These are phyloP conservation scores for Candida gigantensis DNA, from an alignment of 1,139 yeast genomes.

Conservation along the genomic window DNA sequence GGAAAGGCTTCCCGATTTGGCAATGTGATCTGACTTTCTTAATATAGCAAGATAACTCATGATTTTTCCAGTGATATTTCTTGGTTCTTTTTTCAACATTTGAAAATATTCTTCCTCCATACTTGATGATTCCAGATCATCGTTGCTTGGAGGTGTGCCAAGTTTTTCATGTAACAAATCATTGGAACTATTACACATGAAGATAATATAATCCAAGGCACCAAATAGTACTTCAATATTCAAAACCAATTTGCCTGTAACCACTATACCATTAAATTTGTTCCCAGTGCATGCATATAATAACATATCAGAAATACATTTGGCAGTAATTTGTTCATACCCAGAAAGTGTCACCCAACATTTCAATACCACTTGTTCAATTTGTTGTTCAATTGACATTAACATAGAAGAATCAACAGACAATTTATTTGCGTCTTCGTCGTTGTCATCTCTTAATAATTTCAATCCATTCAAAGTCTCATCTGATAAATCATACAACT, in stretches of 20 bases:
- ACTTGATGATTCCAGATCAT: slow-evolving; percentile 18
- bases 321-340: slow-evolving; percentile 91
- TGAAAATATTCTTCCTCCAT: slow-evolving; percentile 27
- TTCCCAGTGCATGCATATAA: slow-evolving; percentile 79
- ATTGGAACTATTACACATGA: slow-evolving; percentile 13
- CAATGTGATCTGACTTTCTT: slow-evolving; percentile 52
- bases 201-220: slow-evolving; percentile 62
- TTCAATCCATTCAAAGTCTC: slow-evolving; percentile 25
- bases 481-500: slow-evolving; percentile 12
- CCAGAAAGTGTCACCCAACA: slow-evolving; percentile 89
- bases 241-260: slow-evolving; percentile 73
- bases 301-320: slow-evolving; percentile 90
- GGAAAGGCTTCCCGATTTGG: slow-evolving; percentile 60
- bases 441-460: slow-evolving; percentile 6
- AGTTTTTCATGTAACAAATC: slow-evolving; percentile 9
- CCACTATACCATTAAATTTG: slow-evolving; percentile 65
- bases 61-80: slow-evolving; percentile 77
- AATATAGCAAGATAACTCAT: slow-evolving; percentile 77
- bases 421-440: slow-evolving; percentile 12
- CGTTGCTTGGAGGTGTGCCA: slow-evolving; percentile 6
- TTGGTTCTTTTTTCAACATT: slow-evolving; percentile 69
- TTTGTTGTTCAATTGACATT: slow-evolving; percentile 58
- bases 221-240: slow-evolving; percentile 75
- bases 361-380: slow-evolving; percentile 69
- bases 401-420: slow-evolving; percentile 57